Conservation (phyloP, 257 asterid genomes). For the Fraxinus anomala region DNA sequence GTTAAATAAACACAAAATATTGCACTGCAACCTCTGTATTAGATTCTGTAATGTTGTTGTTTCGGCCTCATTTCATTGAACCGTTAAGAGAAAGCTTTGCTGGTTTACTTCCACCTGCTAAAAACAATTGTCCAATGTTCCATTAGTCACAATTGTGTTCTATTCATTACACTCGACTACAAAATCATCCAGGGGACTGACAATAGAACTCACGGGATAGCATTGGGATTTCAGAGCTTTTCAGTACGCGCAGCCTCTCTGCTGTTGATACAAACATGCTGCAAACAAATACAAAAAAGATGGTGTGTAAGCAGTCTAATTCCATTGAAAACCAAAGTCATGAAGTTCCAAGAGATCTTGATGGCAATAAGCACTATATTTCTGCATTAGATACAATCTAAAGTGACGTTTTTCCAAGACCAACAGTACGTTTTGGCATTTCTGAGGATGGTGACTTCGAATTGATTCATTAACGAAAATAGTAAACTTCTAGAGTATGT, state of each 20-base stretch:
- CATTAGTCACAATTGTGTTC: neutral
- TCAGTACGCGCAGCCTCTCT: constrained; percentile 85
- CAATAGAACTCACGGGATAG: constrained; percentile 57
- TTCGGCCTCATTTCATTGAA: constrained; percentile 12
- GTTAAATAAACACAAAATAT: constrained; percentile 16
- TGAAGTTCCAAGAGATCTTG: neutral
- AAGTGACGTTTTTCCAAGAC: too few relatives aligned
- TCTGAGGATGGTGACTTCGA: neutral
- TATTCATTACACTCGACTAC: neutral
- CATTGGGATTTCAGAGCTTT: constrained; percentile 70
- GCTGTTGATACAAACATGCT: constrained; percentile 93
- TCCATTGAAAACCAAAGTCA: neutral
- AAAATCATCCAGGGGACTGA: neutral
- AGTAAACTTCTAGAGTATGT: neutral
- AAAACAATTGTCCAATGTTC: neutral
- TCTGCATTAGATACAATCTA: too few relatives aligned
- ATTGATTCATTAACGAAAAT: too few relatives aligned
- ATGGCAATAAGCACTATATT: neutral
- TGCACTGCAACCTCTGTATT: neutral
- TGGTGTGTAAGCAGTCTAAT: neutral
- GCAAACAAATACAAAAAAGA: constrained; percentile 26
- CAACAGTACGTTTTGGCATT: too few relatives aligned
- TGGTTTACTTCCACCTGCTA: constrained; percentile 59
- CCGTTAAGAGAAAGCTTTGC: constrained; percentile 38
- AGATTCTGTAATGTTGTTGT: neutral